These are phyloP conservation scores for Aspergillus udagawae DNA, from an alignment of 2,329 filamentous ascomycete species.

Conservation along the genomic window DNA sequence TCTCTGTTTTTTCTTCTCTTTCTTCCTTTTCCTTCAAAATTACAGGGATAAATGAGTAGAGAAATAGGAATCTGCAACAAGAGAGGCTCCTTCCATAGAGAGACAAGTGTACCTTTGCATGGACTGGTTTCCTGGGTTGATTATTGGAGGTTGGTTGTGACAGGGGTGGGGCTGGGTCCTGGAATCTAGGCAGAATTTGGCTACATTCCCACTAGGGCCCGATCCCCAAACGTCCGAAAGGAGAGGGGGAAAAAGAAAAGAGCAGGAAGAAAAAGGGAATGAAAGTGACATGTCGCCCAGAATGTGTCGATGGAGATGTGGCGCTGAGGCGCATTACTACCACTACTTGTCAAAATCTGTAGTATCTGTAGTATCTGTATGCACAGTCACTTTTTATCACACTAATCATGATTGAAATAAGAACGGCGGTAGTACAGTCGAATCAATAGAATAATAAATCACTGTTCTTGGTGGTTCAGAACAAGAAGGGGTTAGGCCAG, in stretches of 20 bases:
- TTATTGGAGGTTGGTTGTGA: background rate
- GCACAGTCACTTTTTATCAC: background rate
- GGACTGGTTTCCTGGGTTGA: background rate
- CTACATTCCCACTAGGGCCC: conserved; percentile 21
- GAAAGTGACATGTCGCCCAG: background rate
- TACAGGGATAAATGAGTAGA: background rate
- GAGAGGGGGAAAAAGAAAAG: background rate
- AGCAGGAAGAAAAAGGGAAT: background rate
- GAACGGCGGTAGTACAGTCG: too few relatives aligned
- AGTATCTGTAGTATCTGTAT: background rate
- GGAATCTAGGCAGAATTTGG: background rate
- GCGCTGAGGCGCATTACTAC: background rate
- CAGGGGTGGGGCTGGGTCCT: background rate
- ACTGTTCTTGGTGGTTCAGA: background rate
- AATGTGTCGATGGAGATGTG: conserved; percentile 1
- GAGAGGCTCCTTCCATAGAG: background rate
- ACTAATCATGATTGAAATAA: too few relatives aligned
- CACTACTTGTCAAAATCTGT: background rate
- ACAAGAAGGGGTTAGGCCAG: background rate
- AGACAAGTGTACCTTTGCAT: background rate
- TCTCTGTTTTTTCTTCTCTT: too few relatives aligned
- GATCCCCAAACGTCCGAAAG: conserved; percentile 3
- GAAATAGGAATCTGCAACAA: too few relatives aligned
- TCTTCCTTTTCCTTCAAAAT: background rate
- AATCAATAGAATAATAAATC: too few relatives aligned